phyloP scores from a whole-genome alignment of 2,329 filamentous ascomycete genomes.

The Chaetomium sp. region DNA sequence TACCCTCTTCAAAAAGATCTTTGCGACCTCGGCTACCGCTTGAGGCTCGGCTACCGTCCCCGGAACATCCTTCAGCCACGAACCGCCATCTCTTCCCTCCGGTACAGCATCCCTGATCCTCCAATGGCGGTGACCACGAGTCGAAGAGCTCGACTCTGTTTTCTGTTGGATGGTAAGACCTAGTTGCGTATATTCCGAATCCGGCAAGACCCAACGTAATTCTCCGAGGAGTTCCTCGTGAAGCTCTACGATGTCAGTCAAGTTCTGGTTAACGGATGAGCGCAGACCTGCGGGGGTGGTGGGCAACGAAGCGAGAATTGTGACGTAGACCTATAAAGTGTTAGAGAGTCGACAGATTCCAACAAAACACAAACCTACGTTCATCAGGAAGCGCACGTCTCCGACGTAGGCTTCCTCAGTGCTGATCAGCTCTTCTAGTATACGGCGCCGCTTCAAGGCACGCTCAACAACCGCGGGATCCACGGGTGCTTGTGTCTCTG shows the following conservation, averaged over 20 bases:
- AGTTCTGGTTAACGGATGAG: conserved; percentile 74
- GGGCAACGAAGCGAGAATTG: conserved; percentile 71
- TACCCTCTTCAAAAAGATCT: conserved; percentile 62
- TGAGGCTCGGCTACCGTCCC: conserved; percentile 61
- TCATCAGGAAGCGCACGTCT: conserved; percentile 82
- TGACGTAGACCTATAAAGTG: conserved; percentile 66
- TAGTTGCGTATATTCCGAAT: conserved; percentile 62
- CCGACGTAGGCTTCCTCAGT: conserved; percentile 89
- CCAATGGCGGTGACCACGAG: conserved; percentile 49
- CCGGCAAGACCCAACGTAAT: conserved; percentile 70
- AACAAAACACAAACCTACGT: conserved; percentile 56
- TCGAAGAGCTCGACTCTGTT: conserved; percentile 26
- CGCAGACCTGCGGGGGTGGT: conserved; percentile 65
- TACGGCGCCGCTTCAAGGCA: conserved; percentile 72
- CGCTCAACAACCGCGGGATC: conserved; percentile 73
- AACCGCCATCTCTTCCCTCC: conserved; percentile 43
- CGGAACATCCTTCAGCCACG: conserved; percentile 51
- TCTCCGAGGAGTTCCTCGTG: conserved; percentile 81
- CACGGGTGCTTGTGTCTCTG: conserved; percentile 55
- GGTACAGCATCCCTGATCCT: conserved; percentile 51
- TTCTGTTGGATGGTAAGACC: conserved; percentile 37
- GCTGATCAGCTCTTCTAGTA: conserved; percentile 80
- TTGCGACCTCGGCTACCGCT: conserved; percentile 62
- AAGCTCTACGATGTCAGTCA: conserved; percentile 77
- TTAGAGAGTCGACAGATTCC: conserved; percentile 20